Evolutionary conservation across 495 filamentous ascomycete genomes (phyloP).

Genomic region (Hypoxylon rickii): DNA sequence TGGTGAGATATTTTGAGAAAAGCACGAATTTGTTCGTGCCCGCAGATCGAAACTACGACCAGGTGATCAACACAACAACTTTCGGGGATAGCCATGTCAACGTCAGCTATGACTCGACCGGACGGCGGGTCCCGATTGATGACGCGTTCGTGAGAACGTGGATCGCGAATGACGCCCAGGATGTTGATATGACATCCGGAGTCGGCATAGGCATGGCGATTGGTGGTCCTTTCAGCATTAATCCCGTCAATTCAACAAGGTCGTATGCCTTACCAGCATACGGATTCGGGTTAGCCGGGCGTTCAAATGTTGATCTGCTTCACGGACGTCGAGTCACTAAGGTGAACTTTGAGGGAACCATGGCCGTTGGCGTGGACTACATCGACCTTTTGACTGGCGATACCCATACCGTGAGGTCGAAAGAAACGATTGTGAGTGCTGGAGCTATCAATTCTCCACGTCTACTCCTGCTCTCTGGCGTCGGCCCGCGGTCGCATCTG

Average conservation of each 20-base stretch:
- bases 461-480: constrained; percentile 61
- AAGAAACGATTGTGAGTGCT: constrained; percentile 58
- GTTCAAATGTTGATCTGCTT: constrained; percentile 46
- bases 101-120: constrained; percentile 6
- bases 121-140: constrained; percentile 3
- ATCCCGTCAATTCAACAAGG: constrained; percentile 8
- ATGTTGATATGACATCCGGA: constrained; percentile 12
- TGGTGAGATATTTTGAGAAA: constrained; percentile 33
- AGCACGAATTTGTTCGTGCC: constrained; percentile 23
- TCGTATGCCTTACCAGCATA: constrained; percentile 42
- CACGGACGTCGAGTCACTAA: constrained; percentile 46
- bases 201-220: constrained; percentile 16
- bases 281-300: constrained; percentile 28
- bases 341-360: constrained; percentile 45
- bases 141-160: constrained; percentile 12
- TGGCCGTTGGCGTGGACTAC: constrained; percentile 45
- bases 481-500: constrained; percentile 54
- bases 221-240: constrained; percentile 11
- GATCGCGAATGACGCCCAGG: constrained; percentile 7
- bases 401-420: constrained; percentile 49
- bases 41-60: constrained; percentile 5
- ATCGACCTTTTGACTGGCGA: constrained; percentile 50
- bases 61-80: constrained; percentile 5
- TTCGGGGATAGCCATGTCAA: constrained; percentile 13
- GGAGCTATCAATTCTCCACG: constrained; percentile 59